Evolutionary conservation across 805 yeast genomes (phyloP), one percentile per base, ranked within the genome.

Genomic region (Brettanomyces sp.): DNA sequence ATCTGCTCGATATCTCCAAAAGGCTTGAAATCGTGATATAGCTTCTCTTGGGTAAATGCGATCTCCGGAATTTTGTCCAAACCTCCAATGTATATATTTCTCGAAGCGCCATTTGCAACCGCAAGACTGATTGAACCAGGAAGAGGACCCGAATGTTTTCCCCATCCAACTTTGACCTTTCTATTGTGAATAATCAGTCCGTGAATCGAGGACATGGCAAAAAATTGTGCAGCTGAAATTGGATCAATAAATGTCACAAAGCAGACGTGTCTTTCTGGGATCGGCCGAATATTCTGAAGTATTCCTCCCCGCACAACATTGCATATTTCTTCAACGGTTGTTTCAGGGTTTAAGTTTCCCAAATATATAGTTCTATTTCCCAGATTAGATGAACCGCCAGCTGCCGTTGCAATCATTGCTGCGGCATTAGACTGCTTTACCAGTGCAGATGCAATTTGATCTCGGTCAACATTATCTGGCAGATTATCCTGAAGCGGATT

Each of bases 361-460:
- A 91, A 70, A 60, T 89, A 91, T 36, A 91, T 90, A 0, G 97
- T 90, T 63, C 99, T 74, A 62, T 91, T 91, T 40, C 98, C 98
- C 53, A 89, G 71, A 60, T 91, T 91, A 47, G 80, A 80, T 24
- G 91, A 86, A 23, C 97, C 97, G 12, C 96, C 97, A 2, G 96
- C 95, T 45, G 90, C 79, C 0, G 95, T 84, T 1, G 96, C 96
- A 56, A 91, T 90, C 35, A 95, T 91, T n/a, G 96, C 96, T 5
- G 98, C 96, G 1, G 97, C 96, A 36, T 95, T 95, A 13, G 95
- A 81, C 66, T 93, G 97, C 64, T 88, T 95, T 36, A 91, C 85
- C 46, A 90, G 72, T 6, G 91, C 86, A 38, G 80, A 76, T 0
- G 90, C 82, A 52, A 77, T 77, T 51, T 75, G 68, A 56, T 77